Evolutionary conservation across 257 asterid genomes (phyloP), one percentile per base, ranked within the genome.

Genomic region (Solanum chilense): DNA sequence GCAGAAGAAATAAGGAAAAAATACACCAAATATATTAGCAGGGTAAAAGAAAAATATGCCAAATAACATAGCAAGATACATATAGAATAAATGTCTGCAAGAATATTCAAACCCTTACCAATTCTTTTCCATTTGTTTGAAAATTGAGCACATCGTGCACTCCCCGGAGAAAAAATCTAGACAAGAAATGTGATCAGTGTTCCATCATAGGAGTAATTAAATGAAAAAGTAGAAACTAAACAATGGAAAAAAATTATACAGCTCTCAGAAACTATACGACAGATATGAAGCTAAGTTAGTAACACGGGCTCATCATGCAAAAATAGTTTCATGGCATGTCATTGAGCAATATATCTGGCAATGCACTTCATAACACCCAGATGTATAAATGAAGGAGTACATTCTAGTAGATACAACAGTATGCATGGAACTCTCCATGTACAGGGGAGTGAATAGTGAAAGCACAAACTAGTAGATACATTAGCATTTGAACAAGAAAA

Each of bases 81-180:
- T 5, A 49, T 12, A 41, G 68, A 80, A 80, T 81, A 49, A 47
- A 81, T 49, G 44, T 31, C 69, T 81, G 29, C 85, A 81, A 29
- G 37, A 81, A 49, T 49, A 81, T 49, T 49, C 45, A 18, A 86
- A 60, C 74, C 64, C 93, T 71, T 90, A 95, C 99, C 98, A 45
- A 93, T 93, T 89, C 95, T 94, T 88, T 94, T 92, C 99, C 99
- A 97, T 81, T 90, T 87, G 85, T 90, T 82, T 89, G 93, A 92
- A 92, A 97, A 93, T 66, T 95, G 91, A 75, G 92, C 90, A 91
- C 95, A 93, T 52, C 87, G 92, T 80, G 89, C 90, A 93, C 99
- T 97, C 91, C 95, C 98, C 58, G 68, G 81, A 86, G 99, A 97
- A 87, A 92, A 90, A 86, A 94, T 90, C 99, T 97, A 93, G 84